These are phyloP conservation scores for Emericellopsis atlantica DNA, from an alignment of 2,329 filamentous ascomycete genomes.

Conservation along the genomic window DNA sequence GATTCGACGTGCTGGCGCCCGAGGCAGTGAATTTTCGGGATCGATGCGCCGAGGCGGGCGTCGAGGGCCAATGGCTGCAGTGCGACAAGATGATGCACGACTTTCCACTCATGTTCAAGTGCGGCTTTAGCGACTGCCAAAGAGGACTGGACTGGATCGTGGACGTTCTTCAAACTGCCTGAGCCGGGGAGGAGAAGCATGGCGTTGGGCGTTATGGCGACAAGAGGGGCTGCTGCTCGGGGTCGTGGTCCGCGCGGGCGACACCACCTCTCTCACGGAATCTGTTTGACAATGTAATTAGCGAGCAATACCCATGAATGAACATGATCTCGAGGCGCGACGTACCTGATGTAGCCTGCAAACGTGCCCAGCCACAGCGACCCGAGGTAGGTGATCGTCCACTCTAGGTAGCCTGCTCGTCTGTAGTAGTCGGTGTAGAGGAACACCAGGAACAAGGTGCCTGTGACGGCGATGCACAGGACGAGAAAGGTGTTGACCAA, in stretches of 20 bases:
- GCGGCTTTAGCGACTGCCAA: constrained; percentile 31
- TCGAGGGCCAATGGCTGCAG: constrained; percentile 40
- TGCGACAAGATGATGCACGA: constrained; percentile 51
- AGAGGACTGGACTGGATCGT: constrained; percentile 25
- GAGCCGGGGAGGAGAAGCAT: not conserved
- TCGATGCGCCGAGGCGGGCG: constrained; percentile 24
- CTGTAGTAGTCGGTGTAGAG: constrained; percentile 3
- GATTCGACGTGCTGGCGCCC: constrained; percentile 38
- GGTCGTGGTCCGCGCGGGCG: not conserved
- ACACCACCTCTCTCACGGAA: constrained; percentile 3
- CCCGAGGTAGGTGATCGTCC: constrained; percentile 4
- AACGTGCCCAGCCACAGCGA: constrained; percentile 4
- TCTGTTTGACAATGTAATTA: not conserved
- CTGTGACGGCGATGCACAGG: constrained; percentile 2
- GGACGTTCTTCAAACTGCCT: constrained; percentile 7
- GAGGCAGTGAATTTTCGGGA: constrained; percentile 36
- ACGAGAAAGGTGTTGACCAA: constrained; percentile 4
- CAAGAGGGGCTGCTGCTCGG: not conserved
- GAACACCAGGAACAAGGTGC: constrained; percentile 2
- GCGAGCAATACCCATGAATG: not conserved
- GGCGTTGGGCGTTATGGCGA: not conserved
- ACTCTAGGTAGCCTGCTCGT: constrained; percentile 1
- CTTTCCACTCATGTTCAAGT: constrained; percentile 37
- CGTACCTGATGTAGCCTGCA: constrained; percentile 3
- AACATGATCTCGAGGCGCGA: not conserved